Evolutionary conservation across 2,329 filamentous ascomycete species (phyloP).

Genomic region (Aspergillus sojae): DNA sequence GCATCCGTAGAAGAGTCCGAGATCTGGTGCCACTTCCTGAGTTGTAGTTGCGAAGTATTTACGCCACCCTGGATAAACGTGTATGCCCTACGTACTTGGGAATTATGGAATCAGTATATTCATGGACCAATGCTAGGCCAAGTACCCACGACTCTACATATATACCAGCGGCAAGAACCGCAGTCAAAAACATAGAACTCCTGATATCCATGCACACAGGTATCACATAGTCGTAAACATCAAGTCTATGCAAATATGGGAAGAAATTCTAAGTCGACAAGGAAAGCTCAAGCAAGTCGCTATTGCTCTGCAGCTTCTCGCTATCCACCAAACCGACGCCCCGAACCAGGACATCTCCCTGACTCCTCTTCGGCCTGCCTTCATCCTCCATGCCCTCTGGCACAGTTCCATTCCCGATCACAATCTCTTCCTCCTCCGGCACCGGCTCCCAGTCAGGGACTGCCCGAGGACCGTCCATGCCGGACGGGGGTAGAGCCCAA

Average conservation of each 20-base stretch:
- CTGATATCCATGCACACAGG: conserved; percentile 1
- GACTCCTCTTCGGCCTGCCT: conserved; percentile 13
- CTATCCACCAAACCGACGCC: conserved; percentile 40
- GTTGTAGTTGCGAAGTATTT: background rate
- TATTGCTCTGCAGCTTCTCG: conserved; percentile 5
- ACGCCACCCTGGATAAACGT: background rate
- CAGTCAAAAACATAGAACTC: background rate
- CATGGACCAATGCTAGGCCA: background rate
- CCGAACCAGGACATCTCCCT: conserved; percentile 29
- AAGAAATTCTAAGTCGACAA: background rate
- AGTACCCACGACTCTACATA: background rate
- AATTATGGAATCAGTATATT: background rate
- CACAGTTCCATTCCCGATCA: conserved; percentile 40
- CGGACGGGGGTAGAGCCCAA: conserved; percentile 83
- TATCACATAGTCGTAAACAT: conserved; percentile 1
- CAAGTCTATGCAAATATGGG: background rate
- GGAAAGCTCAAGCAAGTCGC: background rate
- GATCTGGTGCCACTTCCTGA: background rate
- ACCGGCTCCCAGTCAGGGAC: conserved; percentile 54
- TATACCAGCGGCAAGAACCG: background rate
- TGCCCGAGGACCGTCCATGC: conserved; percentile 70
- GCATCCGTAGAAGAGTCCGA: background rate
- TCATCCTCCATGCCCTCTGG: conserved; percentile 31
- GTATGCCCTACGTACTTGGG: background rate
- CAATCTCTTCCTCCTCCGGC: conserved; percentile 40